Evolutionary conservation across 2,329 filamentous ascomycete genomes (phyloP).

Genomic region (Aspergillus sp.): DNA sequence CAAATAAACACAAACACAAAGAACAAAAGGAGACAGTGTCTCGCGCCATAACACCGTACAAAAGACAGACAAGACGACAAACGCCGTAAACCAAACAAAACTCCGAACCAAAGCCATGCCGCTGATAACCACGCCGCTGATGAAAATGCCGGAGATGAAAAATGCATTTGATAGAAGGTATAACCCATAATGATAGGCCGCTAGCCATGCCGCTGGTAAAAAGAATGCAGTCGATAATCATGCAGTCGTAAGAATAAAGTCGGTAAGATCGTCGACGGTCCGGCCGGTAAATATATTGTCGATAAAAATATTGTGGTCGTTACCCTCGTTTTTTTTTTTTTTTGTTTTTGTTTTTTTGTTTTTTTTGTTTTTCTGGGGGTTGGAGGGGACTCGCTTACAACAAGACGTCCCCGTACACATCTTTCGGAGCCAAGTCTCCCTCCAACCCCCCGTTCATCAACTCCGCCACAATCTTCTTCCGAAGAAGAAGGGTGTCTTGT

Average conservation of each 20-base stretch:
- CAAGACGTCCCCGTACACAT: slow-evolving; percentile 18
- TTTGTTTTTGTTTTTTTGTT: not conserved
- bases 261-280: not conserved
- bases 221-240: not conserved
- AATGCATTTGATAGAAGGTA: not conserved
- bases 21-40: not conserved
- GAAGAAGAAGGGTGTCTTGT: slow-evolving; percentile 40
- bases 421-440: slow-evolving; percentile 40
- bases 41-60: not conserved
- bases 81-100: not conserved
- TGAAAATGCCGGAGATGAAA: not conserved
- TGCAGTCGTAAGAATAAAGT: not conserved
- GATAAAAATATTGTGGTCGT: not conserved
- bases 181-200: not conserved
- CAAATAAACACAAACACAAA: not conserved
- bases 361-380: not conserved
- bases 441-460: slow-evolving; percentile 46
- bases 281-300: not conserved
- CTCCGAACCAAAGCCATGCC: not conserved
- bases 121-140: not conserved
- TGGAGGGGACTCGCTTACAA: slow-evolving; percentile 19
- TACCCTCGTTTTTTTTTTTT: not conserved
- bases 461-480: slow-evolving; percentile 50
- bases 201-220: not conserved
- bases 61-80: not conserved